Evolutionary conservation across 345 rosid genomes (phyloP), one percentile per base, ranked within the genome.

Genomic region (Noccaea caerulescens): DNA sequence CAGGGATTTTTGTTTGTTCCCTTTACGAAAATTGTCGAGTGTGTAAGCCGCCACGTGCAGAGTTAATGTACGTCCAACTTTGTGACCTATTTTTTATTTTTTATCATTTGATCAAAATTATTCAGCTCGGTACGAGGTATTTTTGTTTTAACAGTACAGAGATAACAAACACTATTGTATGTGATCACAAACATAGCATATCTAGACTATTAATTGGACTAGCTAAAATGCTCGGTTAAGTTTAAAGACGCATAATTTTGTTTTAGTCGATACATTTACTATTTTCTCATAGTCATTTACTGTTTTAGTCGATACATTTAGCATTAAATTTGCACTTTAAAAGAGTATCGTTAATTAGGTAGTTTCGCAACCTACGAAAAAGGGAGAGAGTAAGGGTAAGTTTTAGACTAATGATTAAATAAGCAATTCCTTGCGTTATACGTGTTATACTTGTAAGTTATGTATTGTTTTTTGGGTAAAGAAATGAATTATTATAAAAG

Each of bases 111-210:
- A 10, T 66, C 2, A 20, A 23, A 41, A 56, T 27, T 16, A 58
- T 57, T 49, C 32, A 64, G 52, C 42, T 64, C 32, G 30, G 68
- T 62, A 50, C 77, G 77, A 66, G 67, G 61, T 62, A 10, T 44
- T 23, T 47, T 49, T 53, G 12, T 53, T 9, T 8, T 5, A 1
- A 33, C 44, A 5, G 11, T 41, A 11, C 1, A 42, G 23, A 6
- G 6, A 39, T 20, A 59, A 57, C 25, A 43, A 6, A 27, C 30
- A 27, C 30, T 18, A 43, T 27, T 61, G 39, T 27, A 1, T 27
- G 30, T 27, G 30, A 27, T 27, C 30, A 27, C 30, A 27, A 27
- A 27, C 30, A 27, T 27, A 27, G 30, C 30, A 27, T 27, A 27
- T 27, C 30, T 20, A 20, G 23, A 20, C 23, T 20, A 20, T 20